Conservation (phyloP, 1,284 basidiomycete species). For the Moniliophthora roreri region DNA sequence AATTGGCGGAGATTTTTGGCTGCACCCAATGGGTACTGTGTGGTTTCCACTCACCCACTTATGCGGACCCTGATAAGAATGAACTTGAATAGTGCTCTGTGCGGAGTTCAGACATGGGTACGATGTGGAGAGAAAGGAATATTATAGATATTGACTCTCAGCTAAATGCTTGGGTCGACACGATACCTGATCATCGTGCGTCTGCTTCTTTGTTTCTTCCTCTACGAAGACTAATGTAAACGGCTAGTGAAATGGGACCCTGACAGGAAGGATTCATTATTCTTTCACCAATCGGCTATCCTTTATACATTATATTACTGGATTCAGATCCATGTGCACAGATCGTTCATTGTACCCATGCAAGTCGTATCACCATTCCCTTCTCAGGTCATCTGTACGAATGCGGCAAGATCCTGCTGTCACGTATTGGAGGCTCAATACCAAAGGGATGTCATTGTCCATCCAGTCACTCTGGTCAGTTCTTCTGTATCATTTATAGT, state of each 20-base stretch:
- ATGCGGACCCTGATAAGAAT: no score
- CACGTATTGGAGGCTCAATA: conserved; percentile 36
- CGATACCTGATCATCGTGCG: conserved; percentile 41
- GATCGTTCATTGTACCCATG: conserved; percentile 48
- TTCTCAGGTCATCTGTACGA: conserved; percentile 51
- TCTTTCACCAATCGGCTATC: conserved; percentile 14
- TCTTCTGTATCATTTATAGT: no score
- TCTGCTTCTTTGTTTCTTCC: neutral
- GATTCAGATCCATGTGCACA: conserved; percentile 46
- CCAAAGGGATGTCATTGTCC: no score
- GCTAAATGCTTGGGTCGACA: conserved; percentile 50
- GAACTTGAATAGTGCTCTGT: conserved; percentile 66
- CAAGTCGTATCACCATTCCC: conserved; percentile 32
- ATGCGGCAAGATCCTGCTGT: conserved; percentile 45
- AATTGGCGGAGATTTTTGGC: conserved; percentile 13
- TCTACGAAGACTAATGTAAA: neutral
- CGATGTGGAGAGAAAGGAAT: conserved; percentile 42
- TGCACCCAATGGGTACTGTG: no score
- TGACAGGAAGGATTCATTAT: conserved; percentile 27
- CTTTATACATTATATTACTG: conserved; percentile 38
- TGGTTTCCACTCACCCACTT: no score
- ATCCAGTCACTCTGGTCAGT: no score
- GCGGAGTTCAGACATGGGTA: conserved; percentile 44
- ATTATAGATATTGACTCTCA: conserved; percentile 35
- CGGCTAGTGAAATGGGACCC: conserved; percentile 42